A percentile compares a stretch with the other conserved stretches of the same genome.
phyloP scores from a whole-genome alignment of 2,329 filamentous ascomycete species.

The Sporothrix brasiliensis region DNA sequence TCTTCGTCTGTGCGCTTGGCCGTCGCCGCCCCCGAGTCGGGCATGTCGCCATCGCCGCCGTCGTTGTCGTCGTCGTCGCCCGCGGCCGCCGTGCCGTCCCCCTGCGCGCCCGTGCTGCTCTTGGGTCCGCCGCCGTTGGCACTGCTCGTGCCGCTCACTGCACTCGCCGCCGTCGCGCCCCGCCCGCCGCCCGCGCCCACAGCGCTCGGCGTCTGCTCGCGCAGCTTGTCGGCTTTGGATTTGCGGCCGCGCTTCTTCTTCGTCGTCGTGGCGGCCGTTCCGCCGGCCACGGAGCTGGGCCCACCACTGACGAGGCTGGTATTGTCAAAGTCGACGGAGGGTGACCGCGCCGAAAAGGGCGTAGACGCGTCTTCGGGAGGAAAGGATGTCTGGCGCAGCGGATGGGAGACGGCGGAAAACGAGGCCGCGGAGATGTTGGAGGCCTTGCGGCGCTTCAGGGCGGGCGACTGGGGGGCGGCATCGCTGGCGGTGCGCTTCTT shows the following conservation, averaged over 20 bases:
- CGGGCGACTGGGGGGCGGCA: slow-evolving; percentile 49
- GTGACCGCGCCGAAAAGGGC: slow-evolving; percentile 62
- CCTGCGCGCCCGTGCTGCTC: slow-evolving; percentile 35
- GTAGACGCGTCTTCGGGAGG: slow-evolving; percentile 65
- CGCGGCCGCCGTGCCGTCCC: slow-evolving; percentile 48
- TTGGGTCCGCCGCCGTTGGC: slow-evolving; percentile 42
- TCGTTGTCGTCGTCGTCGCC: slow-evolving; percentile 58
- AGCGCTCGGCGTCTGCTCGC: slow-evolving; percentile 47
- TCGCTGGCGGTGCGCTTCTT: slow-evolving; percentile 67
- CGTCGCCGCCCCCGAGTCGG: slow-evolving; percentile 40
- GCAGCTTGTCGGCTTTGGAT: slow-evolving; percentile 57
- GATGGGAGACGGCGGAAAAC: slow-evolving; percentile 57
- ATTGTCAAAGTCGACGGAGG: slow-evolving; percentile 66
- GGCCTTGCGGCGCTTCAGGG: slow-evolving; percentile 70
- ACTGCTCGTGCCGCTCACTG: slow-evolving; percentile 33
- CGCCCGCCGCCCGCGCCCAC: slow-evolving; percentile 50
- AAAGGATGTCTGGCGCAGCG: slow-evolving; percentile 79
- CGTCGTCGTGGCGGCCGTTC: slow-evolving; percentile 46
- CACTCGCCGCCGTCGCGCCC: slow-evolving; percentile 50
- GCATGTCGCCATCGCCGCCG: slow-evolving; percentile 43
- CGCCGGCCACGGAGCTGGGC: slow-evolving; percentile 37
- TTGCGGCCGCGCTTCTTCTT: slow-evolving; percentile 67
- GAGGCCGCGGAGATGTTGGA: slow-evolving; percentile 63
- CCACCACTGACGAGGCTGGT: slow-evolving; percentile 65
- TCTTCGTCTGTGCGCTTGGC: slow-evolving; percentile 53